Evolutionary conservation across 805 yeast species (phyloP).

Genomic region (Candida wancherniae): DNA sequence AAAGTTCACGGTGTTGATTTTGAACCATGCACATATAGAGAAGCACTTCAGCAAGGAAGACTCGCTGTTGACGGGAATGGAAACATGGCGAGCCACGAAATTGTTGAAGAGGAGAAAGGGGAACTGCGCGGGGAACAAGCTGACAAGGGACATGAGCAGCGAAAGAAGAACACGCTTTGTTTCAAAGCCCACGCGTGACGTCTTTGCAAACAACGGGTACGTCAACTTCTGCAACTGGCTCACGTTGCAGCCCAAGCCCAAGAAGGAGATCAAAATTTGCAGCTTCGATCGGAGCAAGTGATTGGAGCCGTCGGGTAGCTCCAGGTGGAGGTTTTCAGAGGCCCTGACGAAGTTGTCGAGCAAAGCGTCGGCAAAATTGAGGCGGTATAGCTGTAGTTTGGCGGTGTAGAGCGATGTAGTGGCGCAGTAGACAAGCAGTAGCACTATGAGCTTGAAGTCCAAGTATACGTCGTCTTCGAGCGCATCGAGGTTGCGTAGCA

Average conservation of each 20-base stretch:
- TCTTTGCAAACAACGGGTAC: conserved; percentile 14
- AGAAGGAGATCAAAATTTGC: conserved; percentile 22
- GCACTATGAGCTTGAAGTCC: conserved; percentile 27
- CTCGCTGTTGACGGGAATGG: conserved; percentile 14
- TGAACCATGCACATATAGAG: conserved; percentile 40
- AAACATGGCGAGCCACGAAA: conserved; percentile 8
- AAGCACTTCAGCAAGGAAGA: conserved; percentile 20
- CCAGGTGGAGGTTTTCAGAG: conserved; percentile 8
- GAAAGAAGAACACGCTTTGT: conserved; percentile 19
- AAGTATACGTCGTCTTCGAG: conserved; percentile 21
- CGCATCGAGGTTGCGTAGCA: conserved; percentile 8
- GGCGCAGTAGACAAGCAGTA: conserved; percentile 22
- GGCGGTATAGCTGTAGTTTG: conserved; percentile 20
- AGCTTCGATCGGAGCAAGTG: conserved; percentile 8
- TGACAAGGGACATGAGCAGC: conserved; percentile 20
- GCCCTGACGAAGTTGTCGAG: conserved; percentile 18
- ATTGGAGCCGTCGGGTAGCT: conserved; percentile 14
- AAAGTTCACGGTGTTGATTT: conserved; percentile 19
- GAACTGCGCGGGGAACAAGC: conserved; percentile 24
- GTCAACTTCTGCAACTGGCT: conserved; percentile 18
- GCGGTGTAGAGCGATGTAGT: conserved; percentile 22
- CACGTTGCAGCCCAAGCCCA: conserved; percentile 34
- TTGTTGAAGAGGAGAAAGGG: conserved; percentile 25
- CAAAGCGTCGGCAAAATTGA: conserved; percentile 18
- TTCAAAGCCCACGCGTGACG: conserved; percentile 2